Base-by-base conservation (phyloP, 164 flowering plant genomes). In the Kingdonia uniflora region DNA sequence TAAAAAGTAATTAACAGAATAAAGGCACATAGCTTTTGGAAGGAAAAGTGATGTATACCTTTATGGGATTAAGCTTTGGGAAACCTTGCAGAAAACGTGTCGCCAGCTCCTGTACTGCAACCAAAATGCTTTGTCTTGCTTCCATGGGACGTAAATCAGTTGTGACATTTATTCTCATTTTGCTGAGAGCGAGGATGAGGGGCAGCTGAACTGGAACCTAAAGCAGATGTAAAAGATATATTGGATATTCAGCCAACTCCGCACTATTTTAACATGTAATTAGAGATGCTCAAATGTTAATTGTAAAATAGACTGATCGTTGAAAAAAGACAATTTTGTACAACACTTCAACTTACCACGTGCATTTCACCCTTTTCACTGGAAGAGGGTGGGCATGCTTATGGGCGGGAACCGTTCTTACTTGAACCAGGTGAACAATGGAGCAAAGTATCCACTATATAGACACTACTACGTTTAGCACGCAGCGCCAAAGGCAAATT, bases 341-440 rank as follows among this genome's bases (percentile, higher is more conserved):
- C 55, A 60, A 24, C 49, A 65, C 44, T 92, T 96, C n/a, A n/a
- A n/a, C n/a, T n/a, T n/a, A n/a, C n/a, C n/a, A n/a, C n/a, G n/a
- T n/a, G n/a, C n/a, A 92, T 92, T 80, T 88, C 95, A 55, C 99
- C 95, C 71, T 77, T 84, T 68, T 92, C 95, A 49, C 96, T 94
- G 41, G 95, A 82, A 50, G 73, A 77, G 54, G 99, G 95, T 29
- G 91, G 97, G 58, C 82, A 84, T 33, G 97, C 96, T 68, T 80
- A 88, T 43, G 97, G 85, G 26, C 85, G 84, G 56, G 87, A 68
- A 65, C 89, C 92, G 67, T 79, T 84, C 65, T 86, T 94, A 68
- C 67, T 76, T 49, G 80, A 69, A 59, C 80, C 78, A 55, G 87
- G 69, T 25, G 97, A 82, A 64, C 99, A 92, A 57, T 84, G 95